Conservation (phyloP, 306 rosid species). For the Senna siamea region DNA sequence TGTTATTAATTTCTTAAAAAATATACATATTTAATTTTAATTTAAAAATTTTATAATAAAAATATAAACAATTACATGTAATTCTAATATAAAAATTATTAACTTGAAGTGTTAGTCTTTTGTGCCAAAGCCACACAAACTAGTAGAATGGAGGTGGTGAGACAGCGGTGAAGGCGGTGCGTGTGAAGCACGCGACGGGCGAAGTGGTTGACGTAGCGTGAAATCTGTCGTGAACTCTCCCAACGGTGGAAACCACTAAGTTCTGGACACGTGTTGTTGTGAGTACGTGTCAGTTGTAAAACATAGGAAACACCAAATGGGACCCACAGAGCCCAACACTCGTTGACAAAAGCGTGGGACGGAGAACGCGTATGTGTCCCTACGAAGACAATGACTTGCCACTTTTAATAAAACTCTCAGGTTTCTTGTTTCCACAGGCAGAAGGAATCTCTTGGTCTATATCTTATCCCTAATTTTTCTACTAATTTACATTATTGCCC, state of each 20-base stretch:
- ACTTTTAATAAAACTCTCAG: conserved; percentile 13
- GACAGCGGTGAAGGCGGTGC: background rate
- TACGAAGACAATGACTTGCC: conserved; percentile 27
- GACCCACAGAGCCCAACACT: background rate
- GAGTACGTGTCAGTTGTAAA: conserved; percentile 22
- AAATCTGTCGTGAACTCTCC: conserved; percentile 22
- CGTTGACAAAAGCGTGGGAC: background rate
- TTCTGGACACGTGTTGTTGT: conserved; percentile 36
- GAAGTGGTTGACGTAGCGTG: conserved; percentile 44
- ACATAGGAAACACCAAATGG: background rate
- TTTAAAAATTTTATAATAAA: too few species aligned
- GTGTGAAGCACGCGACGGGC: background rate
- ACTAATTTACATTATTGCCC: conserved; percentile 14
- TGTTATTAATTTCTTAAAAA: too few species aligned
- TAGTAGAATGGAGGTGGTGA: background rate
- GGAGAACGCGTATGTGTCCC: too few species aligned
- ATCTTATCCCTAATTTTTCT: background rate
- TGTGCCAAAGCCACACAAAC: too few species aligned
- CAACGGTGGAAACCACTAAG: conserved; percentile 5
- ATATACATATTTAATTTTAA: too few species aligned
- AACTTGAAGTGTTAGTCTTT: too few species aligned
- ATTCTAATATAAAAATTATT: too few species aligned
- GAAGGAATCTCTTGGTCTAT: background rate
- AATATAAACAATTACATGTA: too few species aligned
- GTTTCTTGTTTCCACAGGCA: conserved; percentile 20